Evolutionary conservation across 306 rosid species (phyloP), one percentile per base, ranked within the genome.

Genomic region (Oemleria cerasiformis): DNA sequence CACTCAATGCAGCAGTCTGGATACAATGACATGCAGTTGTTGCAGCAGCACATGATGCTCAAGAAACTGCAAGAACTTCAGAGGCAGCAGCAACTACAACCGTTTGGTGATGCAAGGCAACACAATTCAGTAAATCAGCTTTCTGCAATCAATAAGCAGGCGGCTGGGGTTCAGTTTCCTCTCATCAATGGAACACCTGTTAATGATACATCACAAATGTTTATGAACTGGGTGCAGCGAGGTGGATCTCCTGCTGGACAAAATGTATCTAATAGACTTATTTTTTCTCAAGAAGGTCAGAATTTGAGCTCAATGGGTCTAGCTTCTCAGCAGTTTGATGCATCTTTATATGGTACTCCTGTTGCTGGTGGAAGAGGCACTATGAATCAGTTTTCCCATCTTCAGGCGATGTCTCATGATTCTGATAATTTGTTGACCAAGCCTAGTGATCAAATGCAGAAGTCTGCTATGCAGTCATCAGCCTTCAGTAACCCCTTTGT

Each of bases 61-160:
- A 85, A 79, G 70, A 84, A 82, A 66, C 70, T 85, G 69, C 86
- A 85, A 70, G 89, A 85, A 67, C 66, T 85, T 77, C 89, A 82
- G 62, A 82, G 83, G 77, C 86, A 82, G 83, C 89, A 80, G 64
- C 87, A 85, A 74, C 55, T 80, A 64, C 89, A 80, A 70, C 85
- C 77, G 70, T 73, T 77, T 19, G 79, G 80, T 65, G 87, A 82
- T 68, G 64, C 81, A 41, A 80, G 83, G 81, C 89, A 75, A 69
- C 89, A 78, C 57, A 80, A 78, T 71, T 81, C 88, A 40, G 73
- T 67, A 25, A 80, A 72, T 76, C 86, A 79, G 76, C 64, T 79
- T 59, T 79, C 86, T 67, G 57, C 83, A 79, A 40, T 71, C 62
- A 30, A 83, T 44, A 85, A 78, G 78, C 89, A 82, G 79, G 76